phyloP scores from a whole-genome alignment of 768 basidiomycete genomes.

The Psilocybe cubensis region DNA sequence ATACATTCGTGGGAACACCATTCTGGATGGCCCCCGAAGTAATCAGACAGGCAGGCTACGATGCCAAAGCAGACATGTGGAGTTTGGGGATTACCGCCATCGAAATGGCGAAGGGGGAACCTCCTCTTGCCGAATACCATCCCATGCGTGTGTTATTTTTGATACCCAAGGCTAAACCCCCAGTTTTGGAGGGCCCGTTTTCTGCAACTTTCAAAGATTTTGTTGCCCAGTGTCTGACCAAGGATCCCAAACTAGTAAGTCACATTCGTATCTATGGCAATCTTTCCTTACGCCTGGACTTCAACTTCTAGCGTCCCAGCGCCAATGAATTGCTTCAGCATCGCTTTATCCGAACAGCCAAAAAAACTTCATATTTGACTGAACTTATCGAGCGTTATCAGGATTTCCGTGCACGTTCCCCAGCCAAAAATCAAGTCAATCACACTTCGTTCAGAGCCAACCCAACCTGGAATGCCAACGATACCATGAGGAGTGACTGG shows the following conservation, averaged over 20 bases:
- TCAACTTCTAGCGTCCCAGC: conserved; percentile 69
- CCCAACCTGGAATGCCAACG: conserved; percentile 68
- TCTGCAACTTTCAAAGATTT: conserved; percentile 92
- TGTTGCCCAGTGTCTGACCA: conserved; percentile 86
- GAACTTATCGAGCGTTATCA: conserved; percentile 90
- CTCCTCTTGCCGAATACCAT: conserved; percentile 95
- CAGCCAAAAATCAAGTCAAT: conserved; percentile 59
- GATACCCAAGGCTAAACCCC: conserved; percentile 96
- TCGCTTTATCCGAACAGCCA: conserved; percentile 85
- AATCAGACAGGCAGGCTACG: conserved; percentile 96
- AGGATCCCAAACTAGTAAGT: conserved; percentile 81
- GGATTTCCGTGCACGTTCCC: conserved; percentile 68
- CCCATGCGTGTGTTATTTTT: conserved; percentile 98
- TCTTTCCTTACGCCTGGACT: conserved; percentile 7
- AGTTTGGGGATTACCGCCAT: conserved; percentile 97
- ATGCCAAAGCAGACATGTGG: conserved; percentile 97
- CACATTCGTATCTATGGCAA: background rate
- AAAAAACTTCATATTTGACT: conserved; percentile 80
- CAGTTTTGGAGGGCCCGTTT: conserved; percentile 86
- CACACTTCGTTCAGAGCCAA: conserved; percentile 63
- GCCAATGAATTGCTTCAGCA: conserved; percentile 94
- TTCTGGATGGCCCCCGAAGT: conserved; percentile 99
- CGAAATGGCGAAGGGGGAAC: conserved; percentile 97
- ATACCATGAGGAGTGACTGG: conserved; percentile 91
- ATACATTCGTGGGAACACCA: conserved; percentile 97